Evolutionary conservation across 352 stramenopile species (phyloP).

Genomic region (Globisporangium heterothallicum): DNA sequence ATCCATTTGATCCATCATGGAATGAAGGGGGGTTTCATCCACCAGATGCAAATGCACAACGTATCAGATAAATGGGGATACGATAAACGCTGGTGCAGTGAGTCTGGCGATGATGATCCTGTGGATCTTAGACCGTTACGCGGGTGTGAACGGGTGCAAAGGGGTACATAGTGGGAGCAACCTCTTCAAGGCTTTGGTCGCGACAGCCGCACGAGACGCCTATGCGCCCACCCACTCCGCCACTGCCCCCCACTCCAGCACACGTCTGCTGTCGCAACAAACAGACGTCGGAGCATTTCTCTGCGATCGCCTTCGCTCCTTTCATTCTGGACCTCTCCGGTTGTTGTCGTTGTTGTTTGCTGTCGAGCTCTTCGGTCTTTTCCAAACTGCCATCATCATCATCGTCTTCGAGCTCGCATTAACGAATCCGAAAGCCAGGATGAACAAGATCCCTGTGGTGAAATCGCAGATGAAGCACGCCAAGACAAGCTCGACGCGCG

Average conservation of each 20-base stretch:
- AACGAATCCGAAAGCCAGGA: conserved; percentile 1
- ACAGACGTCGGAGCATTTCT: neutral
- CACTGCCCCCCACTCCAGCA: neutral
- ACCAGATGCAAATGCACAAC: too few species aligned
- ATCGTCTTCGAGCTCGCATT: neutral
- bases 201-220: neutral
- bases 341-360: neutral
- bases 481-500: conserved; percentile 26
- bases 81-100: too few species aligned
- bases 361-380: neutral
- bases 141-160: conserved; percentile 1
- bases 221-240: neutral
- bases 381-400: neutral
- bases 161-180: neutral
- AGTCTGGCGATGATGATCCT: too few species aligned
- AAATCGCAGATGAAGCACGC: conserved; percentile 20
- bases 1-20: too few species aligned
- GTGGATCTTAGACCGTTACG: conserved; percentile 4
- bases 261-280: neutral
- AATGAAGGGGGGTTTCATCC: too few species aligned
- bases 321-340: neutral
- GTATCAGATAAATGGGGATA: too few species aligned
- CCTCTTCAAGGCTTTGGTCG: neutral
- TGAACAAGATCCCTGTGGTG: conserved; percentile 28
- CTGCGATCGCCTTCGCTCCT: neutral